These are phyloP conservation scores for Porphyrellus cyaneotinctus DNA, from an alignment of 768 basidiomycete genomes.

Conservation along the genomic window DNA sequence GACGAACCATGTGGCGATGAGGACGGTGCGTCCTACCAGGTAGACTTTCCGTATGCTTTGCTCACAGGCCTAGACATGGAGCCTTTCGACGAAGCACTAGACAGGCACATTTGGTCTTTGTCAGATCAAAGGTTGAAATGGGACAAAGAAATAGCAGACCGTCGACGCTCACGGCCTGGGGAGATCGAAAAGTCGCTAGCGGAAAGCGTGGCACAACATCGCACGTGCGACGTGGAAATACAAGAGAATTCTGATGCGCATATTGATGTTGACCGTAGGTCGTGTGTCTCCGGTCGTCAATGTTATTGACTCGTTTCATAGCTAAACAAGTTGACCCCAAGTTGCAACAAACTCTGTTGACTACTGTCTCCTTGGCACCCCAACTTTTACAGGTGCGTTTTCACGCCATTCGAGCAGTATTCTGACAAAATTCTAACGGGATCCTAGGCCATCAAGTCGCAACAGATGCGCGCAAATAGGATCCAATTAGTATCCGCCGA, in stretches of 20 bases:
- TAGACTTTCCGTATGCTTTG: neutral
- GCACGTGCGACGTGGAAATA: conserved; percentile 26
- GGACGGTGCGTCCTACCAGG: conserved; percentile 38
- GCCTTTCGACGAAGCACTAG: conserved; percentile 82
- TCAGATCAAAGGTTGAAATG: conserved; percentile 70
- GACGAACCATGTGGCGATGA: conserved; percentile 58
- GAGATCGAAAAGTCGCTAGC: conserved; percentile 44
- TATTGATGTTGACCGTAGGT: conserved; percentile 11
- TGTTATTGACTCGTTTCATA: conserved; percentile 7
- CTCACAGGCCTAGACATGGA: conserved; percentile 52
- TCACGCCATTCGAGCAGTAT: neutral
- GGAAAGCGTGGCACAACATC: conserved; percentile 37
- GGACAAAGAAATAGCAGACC: conserved; percentile 67
- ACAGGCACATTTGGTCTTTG: conserved; percentile 76
- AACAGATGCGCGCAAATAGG: conserved; percentile 48
- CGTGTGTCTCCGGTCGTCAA: neutral
- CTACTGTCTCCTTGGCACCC: conserved; percentile 40
- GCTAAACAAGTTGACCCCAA: conserved; percentile 20
- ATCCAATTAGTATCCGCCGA: conserved; percentile 45
- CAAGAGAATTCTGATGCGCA: conserved; percentile 6
- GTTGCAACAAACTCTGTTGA: conserved; percentile 26
- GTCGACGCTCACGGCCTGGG: conserved; percentile 57
- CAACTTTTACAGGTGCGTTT: conserved; percentile 50
- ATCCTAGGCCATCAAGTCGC: conserved; percentile 42
- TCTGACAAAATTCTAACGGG: neutral